Conservation (phyloP, 2,329 filamentous ascomycete genomes). For the Sporothrix euskadiensis region DNA sequence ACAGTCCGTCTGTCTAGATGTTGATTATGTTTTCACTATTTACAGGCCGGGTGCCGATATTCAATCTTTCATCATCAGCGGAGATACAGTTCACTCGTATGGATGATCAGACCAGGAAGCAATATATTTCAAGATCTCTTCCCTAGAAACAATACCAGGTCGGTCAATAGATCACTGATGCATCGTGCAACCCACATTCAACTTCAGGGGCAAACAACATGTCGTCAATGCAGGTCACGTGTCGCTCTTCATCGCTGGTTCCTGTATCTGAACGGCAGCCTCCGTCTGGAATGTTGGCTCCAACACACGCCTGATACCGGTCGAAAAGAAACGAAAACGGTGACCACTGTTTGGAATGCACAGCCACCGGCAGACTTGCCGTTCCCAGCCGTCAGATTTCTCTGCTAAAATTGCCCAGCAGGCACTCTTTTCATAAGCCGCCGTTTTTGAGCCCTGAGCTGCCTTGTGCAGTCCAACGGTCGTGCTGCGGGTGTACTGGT, state of each 20-base stretch:
- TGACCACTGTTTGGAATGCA: neutral
- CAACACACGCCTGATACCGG: neutral
- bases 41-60: neutral
- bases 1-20: no score
- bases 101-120: neutral
- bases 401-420: neutral
- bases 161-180: neutral
- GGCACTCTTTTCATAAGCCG: neutral
- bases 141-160: neutral
- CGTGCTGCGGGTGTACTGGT: neutral
- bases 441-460: neutral
- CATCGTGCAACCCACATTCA: neutral
- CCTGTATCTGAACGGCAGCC: neutral
- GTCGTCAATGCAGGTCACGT: neutral
- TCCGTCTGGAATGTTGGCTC: slow-evolving; percentile 2
- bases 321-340: neutral
- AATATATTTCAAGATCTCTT: neutral
- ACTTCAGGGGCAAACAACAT: neutral
- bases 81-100: neutral
- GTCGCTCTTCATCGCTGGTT: neutral
- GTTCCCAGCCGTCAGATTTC: neutral
- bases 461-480: neutral
- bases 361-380: neutral
- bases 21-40: no score
- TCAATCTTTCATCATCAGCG: neutral